Percentiles rank a stretch among this genome's conserved stretches.
Evolutionary conservation across 805 yeast species (phyloP).

Genomic region (Clavispora phyllophila): DNA sequence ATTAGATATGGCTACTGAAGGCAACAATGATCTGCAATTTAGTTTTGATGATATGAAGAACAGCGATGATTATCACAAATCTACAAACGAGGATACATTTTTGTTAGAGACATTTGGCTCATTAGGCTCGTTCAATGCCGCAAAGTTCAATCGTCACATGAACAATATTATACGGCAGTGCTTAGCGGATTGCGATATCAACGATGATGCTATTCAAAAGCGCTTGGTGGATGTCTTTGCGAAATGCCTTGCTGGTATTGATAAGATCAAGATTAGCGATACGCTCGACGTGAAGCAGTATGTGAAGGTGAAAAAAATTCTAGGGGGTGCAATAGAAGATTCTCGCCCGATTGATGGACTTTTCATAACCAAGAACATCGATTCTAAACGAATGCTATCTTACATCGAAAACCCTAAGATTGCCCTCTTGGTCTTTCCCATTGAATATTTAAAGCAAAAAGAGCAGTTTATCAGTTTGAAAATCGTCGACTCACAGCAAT

Average conservation of each 20-base stretch:
- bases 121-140: neutral
- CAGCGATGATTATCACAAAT: neutral
- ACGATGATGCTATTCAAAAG: conserved; percentile 25
- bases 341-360: conserved; percentile 69
- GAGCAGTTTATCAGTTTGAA: conserved; percentile 79
- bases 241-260: conserved; percentile 49
- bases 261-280: conserved; percentile 61
- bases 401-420: conserved; percentile 64
- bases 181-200: conserved; percentile 55
- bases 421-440: conserved; percentile 79
- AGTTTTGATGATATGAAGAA: neutral
- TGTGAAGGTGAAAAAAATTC: conserved; percentile 77
- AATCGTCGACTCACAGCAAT: conserved; percentile 81
- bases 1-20: neutral
- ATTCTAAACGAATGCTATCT: conserved; percentile 73
- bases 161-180: conserved; percentile 53
- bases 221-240: conserved; percentile 59
- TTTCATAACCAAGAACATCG: conserved; percentile 78
- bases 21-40: neutral
- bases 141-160: conserved; percentile 38
- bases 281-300: conserved; percentile 84
- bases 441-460: conserved; percentile 75
- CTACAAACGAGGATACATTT: neutral
- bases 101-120: neutral
- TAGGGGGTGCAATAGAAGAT: conserved; percentile 65